Conservation (phyloP, 1,284 basidiomycete genomes). For the Leccinum ponderosum region DNA sequence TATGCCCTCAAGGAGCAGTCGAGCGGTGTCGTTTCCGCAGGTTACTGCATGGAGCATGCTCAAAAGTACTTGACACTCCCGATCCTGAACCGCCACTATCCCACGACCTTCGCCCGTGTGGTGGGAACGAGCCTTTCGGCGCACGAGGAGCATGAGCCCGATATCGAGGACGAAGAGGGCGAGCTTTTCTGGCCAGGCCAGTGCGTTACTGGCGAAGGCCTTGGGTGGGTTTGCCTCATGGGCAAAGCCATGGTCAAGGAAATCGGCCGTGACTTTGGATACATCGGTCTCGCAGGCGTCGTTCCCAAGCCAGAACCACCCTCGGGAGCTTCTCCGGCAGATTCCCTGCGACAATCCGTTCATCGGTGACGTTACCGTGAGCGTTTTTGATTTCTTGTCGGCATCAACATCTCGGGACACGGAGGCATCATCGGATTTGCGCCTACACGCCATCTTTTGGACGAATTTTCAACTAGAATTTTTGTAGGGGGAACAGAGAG, state of each 20-base stretch:
- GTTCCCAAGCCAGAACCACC: constrained; percentile 57
- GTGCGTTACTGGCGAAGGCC: constrained; percentile 64
- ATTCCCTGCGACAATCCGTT: constrained; percentile 33
- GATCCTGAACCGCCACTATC: constrained; percentile 65
- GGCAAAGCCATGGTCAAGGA: constrained; percentile 81
- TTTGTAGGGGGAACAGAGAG: constrained; percentile 8
- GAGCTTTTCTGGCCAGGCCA: constrained; percentile 79
- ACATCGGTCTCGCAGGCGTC: constrained; percentile 64
- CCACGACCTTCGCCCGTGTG: constrained; percentile 70
- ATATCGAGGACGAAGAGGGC: constrained; percentile 78
- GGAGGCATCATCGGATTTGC: constrained; percentile 33
- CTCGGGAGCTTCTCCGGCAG: constrained; percentile 31
- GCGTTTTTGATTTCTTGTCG: constrained; percentile 34
- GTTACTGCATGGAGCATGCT: constrained; percentile 49
- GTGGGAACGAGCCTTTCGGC: constrained; percentile 59
- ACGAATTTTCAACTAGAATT: constrained; percentile 30
- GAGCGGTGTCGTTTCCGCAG: constrained; percentile 42
- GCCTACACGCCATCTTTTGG: constrained; percentile 24
- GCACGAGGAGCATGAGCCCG: constrained; percentile 71
- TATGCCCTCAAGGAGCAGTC: constrained; percentile 53
- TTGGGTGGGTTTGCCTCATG: constrained; percentile 79
- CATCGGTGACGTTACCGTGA: constrained; percentile 26
- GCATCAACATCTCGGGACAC: constrained; percentile 27
- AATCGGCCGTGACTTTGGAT: constrained; percentile 70
- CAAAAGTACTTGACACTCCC: constrained; percentile 61